Evolutionary conservation across 73 alveolate genomes (phyloP), one percentile per base, ranked within the genome.

Genomic region (Paramecium sonneborni): DNA sequence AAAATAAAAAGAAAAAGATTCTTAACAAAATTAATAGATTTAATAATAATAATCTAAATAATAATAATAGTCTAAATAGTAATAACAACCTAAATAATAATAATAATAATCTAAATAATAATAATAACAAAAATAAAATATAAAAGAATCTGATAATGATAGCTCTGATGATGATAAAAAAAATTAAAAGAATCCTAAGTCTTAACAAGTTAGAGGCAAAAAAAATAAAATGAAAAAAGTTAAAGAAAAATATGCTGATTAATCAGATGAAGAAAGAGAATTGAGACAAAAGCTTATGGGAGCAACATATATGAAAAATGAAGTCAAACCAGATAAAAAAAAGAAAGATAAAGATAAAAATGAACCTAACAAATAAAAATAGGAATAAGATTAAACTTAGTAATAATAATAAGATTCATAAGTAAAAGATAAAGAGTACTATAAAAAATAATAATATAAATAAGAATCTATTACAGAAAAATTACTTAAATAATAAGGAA

Each of bases 251-350:
- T 97, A 97, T 86, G 98, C 94, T 12, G 98, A 96, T 48, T 94
- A 97, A 90, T 96, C 95, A 68, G 98, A 97, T 44, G 99, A 97
- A 74, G 99, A 97, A 72, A 92, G 97, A 82, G 92, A 96, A 84
- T 55, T 93, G 69, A 87, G 94, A 82, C 34, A 95, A 94, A 92
- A 95, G 20, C 70, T 97, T 56, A 93, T 95, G 23, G 99, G 99
- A 35, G 95, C 98, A 37, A 96, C 93, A 35, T 85, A 92, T 34
- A 88, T 93, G 92, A 88, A 85, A 57, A 58, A 32, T 41, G 92
- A 86, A 30, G 85, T n/a, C 5, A 43, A 26, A 62, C 84, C 84
- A 82, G 88, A 34, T 4, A 39, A 68, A 52, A 57, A 85, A 70
- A 32, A 44, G 93, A n/a, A 34, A 32, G 41, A 48, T 67, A 70